Percentiles rank a stretch among this genome's conserved stretches.
phyloP scores from a whole-genome alignment of 139 green algal species.

The Bryopsis sp. region DNA sequence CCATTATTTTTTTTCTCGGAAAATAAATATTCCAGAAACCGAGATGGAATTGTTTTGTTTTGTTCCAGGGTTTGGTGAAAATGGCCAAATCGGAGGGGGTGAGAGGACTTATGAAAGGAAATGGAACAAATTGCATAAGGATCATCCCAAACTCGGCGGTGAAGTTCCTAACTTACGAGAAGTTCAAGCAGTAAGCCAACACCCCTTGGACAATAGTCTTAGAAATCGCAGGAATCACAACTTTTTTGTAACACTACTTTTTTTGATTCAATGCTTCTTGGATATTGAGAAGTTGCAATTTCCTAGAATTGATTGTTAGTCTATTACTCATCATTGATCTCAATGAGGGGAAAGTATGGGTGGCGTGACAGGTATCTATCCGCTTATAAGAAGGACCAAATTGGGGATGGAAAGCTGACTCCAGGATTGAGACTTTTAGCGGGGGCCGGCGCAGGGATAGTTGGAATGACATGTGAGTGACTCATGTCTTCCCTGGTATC shows the following conservation, averaged over 20 bases:
- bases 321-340: too few relatives aligned
- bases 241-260: too few relatives aligned
- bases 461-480: slow-evolving; percentile 75
- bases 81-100: slow-evolving; percentile 83
- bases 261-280: too few relatives aligned
- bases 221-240: slow-evolving; percentile 1
- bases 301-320: too few relatives aligned
- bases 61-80: slow-evolving; percentile 60
- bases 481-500: too few relatives aligned
- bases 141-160: slow-evolving; percentile 97
- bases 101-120: slow-evolving; percentile 89
- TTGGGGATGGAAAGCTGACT: slow-evolving; percentile 76
- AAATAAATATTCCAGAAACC: background rate
- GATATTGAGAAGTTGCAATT: background rate
- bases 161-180: slow-evolving; percentile 97
- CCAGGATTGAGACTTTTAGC: slow-evolving; percentile 73
- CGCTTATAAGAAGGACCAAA: slow-evolving; percentile 49
- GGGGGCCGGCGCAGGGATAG: slow-evolving; percentile 87
- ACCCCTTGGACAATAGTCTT: background rate
- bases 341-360: background rate
- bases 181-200: slow-evolving; percentile 56
- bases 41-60: background rate
- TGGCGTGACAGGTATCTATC: slow-evolving; percentile 48
- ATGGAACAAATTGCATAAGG: slow-evolving; percentile 94
- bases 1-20: background rate